A percentile compares a stretch with the other conserved stretches of the same genome.
phyloP scores from a whole-genome alignment of 164 flowering plant genomes.

The Chimonanthus praecox region DNA sequence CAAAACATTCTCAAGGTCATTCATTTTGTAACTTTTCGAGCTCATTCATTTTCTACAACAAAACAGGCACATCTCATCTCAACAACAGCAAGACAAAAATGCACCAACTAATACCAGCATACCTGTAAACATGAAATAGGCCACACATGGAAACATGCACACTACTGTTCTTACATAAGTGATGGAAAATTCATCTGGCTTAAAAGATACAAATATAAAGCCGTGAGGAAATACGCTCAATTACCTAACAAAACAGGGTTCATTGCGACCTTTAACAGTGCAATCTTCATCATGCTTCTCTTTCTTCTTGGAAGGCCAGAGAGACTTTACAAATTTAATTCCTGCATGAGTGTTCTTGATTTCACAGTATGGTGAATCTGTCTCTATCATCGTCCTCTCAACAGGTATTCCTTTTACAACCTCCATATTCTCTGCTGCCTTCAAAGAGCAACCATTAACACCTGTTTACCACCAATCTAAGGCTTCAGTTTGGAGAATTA shows the following conservation, averaged over 20 bases:
- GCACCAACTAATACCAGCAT: too few relatives aligned
- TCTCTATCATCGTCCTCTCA: slow-evolving; percentile 95
- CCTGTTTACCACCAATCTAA: slow-evolving; percentile 34
- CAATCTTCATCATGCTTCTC: slow-evolving; percentile 77
- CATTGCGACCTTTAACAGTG: slow-evolving; percentile 89
- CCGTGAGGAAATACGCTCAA: slow-evolving; percentile 12
- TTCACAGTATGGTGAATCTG: slow-evolving; percentile 98
- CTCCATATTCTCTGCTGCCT: slow-evolving; percentile 77
- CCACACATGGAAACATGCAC: background rate
- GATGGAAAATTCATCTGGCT: background rate
- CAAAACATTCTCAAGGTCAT: too few relatives aligned
- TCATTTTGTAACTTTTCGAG: too few relatives aligned
- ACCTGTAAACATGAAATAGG: too few relatives aligned
- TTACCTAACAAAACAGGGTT: slow-evolving; percentile 91
- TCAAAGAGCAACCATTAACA: slow-evolving; percentile 92
- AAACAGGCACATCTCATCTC: too few relatives aligned
- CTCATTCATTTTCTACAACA: too few relatives aligned
- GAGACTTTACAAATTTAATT: slow-evolving; percentile 64
- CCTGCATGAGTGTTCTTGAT: slow-evolving; percentile 95
- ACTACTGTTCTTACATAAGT: background rate
- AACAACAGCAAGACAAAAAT: too few relatives aligned
- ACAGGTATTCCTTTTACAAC: slow-evolving; percentile 77
- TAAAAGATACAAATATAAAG: background rate
- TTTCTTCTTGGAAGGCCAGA: slow-evolving; percentile 91
- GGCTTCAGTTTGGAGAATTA: background rate